Base-by-base conservation (phyloP, 202 grass and related monocot genomes). In the Eragrostis tef region DNA sequence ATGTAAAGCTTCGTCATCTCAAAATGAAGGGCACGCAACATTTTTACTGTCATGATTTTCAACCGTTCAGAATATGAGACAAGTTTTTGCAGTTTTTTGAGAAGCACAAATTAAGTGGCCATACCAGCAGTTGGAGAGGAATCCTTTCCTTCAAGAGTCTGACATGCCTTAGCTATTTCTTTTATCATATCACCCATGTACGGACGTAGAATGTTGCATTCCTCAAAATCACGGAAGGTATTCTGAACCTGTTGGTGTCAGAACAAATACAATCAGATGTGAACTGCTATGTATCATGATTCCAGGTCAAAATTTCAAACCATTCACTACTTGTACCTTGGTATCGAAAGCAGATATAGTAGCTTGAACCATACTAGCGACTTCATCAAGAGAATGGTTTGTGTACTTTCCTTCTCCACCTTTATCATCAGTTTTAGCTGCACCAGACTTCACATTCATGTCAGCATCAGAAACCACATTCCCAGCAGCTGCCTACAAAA, bases 1-100 rank as follows among this genome's bases (percentile, higher is more conserved):
- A 99, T 90, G 75, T 93, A 99, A 81, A 96, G 86, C 75, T 99
- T 99, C 53, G 93, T 96, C 69, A 96, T 92, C 81, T 99, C 97
- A 87, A 92, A 90, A 80, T 99, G 89, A 79, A 99, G 87, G 11
- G 81, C 68, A 11, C 65, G 88, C 83, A 96, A 77, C 77, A 92
- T 91, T 96, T 93, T 87, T 57, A 90, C 97, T 99, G 93, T 47
- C 50, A 90, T 57, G 84, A 81, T 87, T 60, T 76, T 86, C 67
- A 90, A 73, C 59, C 4, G 34, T 77, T 81, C 62, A 91, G 65
- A 51, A 73, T 66, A 71, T 15, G 83, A 57, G 19, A 84, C 6
- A 56, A 67, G 58, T 41, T 39, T n/a, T 70, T 52, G 31, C 51
- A 75, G 14, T 11, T 79, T 83, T 71, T 59, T 29, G 22, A 78